phyloP scores from a whole-genome alignment of 1,139 yeast species.

The Protomyces gravidus region DNA sequence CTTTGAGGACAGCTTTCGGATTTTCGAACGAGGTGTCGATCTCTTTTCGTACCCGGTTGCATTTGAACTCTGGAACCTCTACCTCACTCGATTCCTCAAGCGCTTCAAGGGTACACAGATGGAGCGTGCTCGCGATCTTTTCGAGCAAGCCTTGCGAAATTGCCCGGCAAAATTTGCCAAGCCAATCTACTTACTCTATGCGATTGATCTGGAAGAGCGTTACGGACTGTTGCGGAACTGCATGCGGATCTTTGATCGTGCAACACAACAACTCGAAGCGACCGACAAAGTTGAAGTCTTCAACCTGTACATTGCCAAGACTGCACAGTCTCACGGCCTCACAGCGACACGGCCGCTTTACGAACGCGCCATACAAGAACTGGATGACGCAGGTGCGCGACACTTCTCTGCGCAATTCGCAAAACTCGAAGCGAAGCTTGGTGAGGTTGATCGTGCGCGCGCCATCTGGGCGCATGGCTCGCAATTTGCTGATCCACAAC shows the following conservation, averaged over 20 bases:
- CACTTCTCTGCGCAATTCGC: conserved; percentile 45
- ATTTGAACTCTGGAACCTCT: conserved; percentile 69
- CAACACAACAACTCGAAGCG: conserved; percentile 41
- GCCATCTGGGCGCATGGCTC: conserved; percentile 51
- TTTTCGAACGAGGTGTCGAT: conserved; percentile 64
- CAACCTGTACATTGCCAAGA: conserved; percentile 40
- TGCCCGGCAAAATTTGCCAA: conserved; percentile 52
- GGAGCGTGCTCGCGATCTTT: conserved; percentile 68
- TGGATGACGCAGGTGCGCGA: conserved; percentile 43
- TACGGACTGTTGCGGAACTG: conserved; percentile 48
- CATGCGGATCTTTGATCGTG: conserved; percentile 47
- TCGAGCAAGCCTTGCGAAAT: conserved; percentile 56
- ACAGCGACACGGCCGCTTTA: conserved; percentile 45
- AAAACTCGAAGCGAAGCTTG: conserved; percentile 47
- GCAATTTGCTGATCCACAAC: conserved; percentile 47
- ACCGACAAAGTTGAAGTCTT: conserved; percentile 42
- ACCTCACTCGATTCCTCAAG: conserved; percentile 53
- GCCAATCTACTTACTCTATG: conserved; percentile 54
- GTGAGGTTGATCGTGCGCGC: conserved; percentile 58
- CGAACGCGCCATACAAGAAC: conserved; percentile 45
- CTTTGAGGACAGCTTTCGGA: conserved; percentile 53
- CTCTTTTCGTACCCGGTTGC: conserved; percentile 60
- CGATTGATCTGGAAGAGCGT: conserved; percentile 55
- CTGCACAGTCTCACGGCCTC: conserved; percentile 42
- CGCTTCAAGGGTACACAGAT: conserved; percentile 38